Conservation (phyloP, 805 yeast genomes). For the Yarrowia deformans region DNA sequence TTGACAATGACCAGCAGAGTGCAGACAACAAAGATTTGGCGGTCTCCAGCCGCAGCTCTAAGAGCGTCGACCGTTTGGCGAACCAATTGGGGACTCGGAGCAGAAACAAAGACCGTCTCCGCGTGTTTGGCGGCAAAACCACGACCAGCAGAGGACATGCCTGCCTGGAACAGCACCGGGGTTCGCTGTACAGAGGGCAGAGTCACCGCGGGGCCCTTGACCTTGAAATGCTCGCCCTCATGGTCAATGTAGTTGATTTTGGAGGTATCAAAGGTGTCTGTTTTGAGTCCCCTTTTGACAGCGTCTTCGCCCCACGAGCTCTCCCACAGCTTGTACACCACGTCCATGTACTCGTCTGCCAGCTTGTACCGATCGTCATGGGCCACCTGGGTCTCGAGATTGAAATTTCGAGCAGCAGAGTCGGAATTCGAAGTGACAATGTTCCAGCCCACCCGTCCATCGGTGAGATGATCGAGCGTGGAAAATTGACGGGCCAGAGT, state of each 20-base stretch:
- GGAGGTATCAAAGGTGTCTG: conserved; percentile 48
- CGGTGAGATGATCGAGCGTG: conserved; percentile 55
- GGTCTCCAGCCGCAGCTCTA: conserved; percentile 49
- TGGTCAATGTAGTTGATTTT: conserved; percentile 55
- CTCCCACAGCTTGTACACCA: conserved; percentile 53
- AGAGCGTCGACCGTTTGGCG: conserved; percentile 49
- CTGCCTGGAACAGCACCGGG: conserved; percentile 57
- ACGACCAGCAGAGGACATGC: conserved; percentile 54
- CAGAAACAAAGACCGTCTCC: conserved; percentile 54
- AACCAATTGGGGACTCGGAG: conserved; percentile 50
- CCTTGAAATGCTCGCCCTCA: conserved; percentile 54
- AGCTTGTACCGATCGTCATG: conserved; percentile 55
- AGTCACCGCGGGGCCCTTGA: conserved; percentile 56
- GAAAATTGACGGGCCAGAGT: conserved; percentile 56
- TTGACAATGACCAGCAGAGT: conserved; percentile 21
- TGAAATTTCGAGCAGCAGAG: conserved; percentile 54
- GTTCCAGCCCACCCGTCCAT: conserved; percentile 60
- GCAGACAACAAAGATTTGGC: conserved; percentile 20
- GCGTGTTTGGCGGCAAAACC: conserved; percentile 57
- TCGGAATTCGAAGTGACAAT: conserved; percentile 56
- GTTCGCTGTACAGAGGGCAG: conserved; percentile 57
- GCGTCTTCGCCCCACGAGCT: conserved; percentile 58
- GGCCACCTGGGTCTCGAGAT: conserved; percentile 51
- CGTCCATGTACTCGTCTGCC: conserved; percentile 55
- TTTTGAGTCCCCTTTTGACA: conserved; percentile 47